Evolutionary conservation across 2,329 filamentous ascomycete species (phyloP).

Genomic region (Phyllosticta capitalensis): DNA sequence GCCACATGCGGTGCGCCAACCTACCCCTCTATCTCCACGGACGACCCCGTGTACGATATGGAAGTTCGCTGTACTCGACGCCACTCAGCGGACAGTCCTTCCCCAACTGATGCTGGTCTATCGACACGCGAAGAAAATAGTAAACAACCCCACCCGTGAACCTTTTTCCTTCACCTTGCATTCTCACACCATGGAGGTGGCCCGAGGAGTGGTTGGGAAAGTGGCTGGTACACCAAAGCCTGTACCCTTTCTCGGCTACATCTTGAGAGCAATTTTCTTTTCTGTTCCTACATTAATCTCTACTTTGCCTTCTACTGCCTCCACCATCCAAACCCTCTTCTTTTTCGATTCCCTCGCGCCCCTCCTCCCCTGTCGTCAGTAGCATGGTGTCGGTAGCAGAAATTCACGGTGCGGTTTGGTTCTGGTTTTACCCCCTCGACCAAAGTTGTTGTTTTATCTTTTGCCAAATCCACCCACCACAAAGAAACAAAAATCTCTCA

Average conservation of each 20-base stretch:
- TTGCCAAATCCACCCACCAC: slow-evolving; percentile 1
- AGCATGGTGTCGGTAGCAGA: slow-evolving; percentile 10
- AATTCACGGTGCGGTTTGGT: slow-evolving; percentile 2
- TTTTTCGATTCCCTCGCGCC: not conserved
- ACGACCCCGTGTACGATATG: slow-evolving; percentile 5
- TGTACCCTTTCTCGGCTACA: slow-evolving; percentile 1
- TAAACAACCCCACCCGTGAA: not conserved
- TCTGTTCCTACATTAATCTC: slow-evolving; percentile 2
- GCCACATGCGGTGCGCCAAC: slow-evolving; percentile 1
- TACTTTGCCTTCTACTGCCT: not conserved
- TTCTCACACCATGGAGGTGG: not conserved
- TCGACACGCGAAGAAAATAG: not conserved
- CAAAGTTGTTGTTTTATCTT: too few relatives aligned
- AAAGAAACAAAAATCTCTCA: too few relatives aligned
- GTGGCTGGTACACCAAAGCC: slow-evolving; percentile 9
- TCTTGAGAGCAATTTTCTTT: slow-evolving; percentile 6
- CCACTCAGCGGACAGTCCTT: not conserved
- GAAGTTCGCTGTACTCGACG: slow-evolving; percentile 5
- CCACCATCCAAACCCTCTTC: not conserved
- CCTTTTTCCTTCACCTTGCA: not conserved
- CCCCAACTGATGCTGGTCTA: not conserved
- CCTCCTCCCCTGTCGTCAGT: not conserved
- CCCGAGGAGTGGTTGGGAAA: slow-evolving; percentile 10
- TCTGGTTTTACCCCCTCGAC: too few relatives aligned
- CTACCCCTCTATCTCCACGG: slow-evolving; percentile 9